Conservation (phyloP, 2,329 filamentous ascomycete species). For the Clarireedia paspali region DNA sequence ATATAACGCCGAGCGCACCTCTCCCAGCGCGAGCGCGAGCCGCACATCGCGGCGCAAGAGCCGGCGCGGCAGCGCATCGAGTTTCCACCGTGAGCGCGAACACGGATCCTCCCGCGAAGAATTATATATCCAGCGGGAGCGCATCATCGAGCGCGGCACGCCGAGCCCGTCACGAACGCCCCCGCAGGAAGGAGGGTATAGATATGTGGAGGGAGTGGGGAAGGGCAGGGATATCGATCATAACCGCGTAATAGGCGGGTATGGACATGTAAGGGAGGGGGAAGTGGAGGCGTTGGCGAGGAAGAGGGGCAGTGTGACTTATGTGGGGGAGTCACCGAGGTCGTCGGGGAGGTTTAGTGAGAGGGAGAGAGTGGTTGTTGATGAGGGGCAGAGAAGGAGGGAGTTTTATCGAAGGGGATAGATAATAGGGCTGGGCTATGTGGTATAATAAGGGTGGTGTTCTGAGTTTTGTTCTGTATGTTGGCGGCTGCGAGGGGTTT, state of each 20-base stretch:
- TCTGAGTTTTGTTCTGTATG: too few species aligned
- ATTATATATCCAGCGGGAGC: neutral
- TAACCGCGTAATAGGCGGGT: neutral
- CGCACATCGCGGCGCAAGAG: neutral
- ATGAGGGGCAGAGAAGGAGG: constrained; percentile 2
- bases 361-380: neutral
- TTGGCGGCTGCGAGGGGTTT: too few species aligned
- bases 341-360: neutral
- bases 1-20: neutral
- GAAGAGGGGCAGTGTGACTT: neutral
- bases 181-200: neutral
- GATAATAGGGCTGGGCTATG: neutral
- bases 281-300: neutral
- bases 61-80: neutral
- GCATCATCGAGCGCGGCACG: neutral
- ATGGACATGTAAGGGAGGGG: neutral
- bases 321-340: neutral
- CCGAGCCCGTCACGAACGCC: neutral
- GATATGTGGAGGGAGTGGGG: neutral
- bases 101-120: neutral
- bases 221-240: neutral
- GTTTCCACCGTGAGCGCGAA: neutral
- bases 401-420: neutral
- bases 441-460: too few species aligned
- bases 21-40: neutral